Base-by-base conservation (phyloP, 345 rosid genomes). In the Lumnitzera littorea region DNA sequence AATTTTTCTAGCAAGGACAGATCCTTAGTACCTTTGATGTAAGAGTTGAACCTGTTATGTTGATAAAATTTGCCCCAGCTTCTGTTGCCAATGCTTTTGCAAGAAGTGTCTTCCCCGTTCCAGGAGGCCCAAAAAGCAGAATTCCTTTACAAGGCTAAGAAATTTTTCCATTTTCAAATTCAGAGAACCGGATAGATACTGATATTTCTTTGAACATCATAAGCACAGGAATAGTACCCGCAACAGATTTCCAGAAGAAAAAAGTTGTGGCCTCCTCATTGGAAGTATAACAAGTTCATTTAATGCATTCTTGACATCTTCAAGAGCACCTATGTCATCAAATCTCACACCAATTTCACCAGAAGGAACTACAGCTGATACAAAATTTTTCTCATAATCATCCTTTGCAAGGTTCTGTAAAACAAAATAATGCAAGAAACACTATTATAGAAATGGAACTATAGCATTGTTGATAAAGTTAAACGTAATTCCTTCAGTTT, bases 101-200 rank as follows among this genome's bases (percentile, higher is more conserved):
- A 64, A 91, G 89, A 57, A 94, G 86, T 20, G 99, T 91, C 75
- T 94, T 94, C 73, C 97, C 99, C 54, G 99, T 94, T 71, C 99
- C 99, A 75, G 99, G 99, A 76, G 99, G 99, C 64, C 99, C 99
- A 77, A 94, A 94, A 31, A 94, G 92, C 69, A 91, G 79, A 72
- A 94, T 84, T 55, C 97, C 99, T 86, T 91, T 94, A 80, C 99
- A 91, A 5, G 97, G 97, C 99, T 94, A 82, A 48, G 56, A 74
- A 63, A 70, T 61, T 15, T 10, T 51, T 43, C 3, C 58, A 58
- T 60, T 67, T 74, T 3, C 15, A 12, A 53, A 36, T 41, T 57
- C 24, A 4, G 10, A 9, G 11, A 1, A 36, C 43, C 0, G 43
- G 10, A 36, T 36, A 36, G 43, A 36, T 36, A 36, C 43, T 36